phyloP scores from a whole-genome alignment of 2,329 filamentous ascomycete species.

The Aspergillus pseudoglaucus region DNA sequence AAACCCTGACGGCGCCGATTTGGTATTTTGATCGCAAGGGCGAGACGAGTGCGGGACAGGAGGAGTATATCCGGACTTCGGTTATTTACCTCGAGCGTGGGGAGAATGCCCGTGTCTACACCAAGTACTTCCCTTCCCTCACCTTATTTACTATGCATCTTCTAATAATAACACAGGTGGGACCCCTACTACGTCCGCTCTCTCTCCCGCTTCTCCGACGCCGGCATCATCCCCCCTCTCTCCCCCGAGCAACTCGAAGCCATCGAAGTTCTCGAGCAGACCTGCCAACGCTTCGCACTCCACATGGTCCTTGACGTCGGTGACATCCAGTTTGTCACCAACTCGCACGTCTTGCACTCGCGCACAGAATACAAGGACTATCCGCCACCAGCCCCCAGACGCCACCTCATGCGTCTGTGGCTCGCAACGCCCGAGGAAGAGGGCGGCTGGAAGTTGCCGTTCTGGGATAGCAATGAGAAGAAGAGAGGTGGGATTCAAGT shows the following conservation, averaged over 20 bases:
- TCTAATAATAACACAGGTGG: conserved; percentile 45
- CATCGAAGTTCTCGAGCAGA: conserved; percentile 64
- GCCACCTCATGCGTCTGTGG: conserved; percentile 81
- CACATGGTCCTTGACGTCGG: conserved; percentile 84
- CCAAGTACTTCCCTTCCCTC: conserved; percentile 46
- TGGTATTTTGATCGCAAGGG: conserved; percentile 95
- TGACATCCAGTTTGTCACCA: conserved; percentile 81
- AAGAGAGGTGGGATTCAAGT: conserved; percentile 88
- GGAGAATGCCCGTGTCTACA: conserved; percentile 62
- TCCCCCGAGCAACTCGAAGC: conserved; percentile 64
- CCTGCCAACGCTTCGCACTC: conserved; percentile 64
- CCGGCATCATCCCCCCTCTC: conserved; percentile 65
- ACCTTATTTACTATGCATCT: not conserved
- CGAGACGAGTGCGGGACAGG: conserved; percentile 66
- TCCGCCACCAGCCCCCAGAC: conserved; percentile 60
- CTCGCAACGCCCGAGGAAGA: conserved; percentile 73
- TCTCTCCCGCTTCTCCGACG: conserved; percentile 65
- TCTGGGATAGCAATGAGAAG: conserved; percentile 73
- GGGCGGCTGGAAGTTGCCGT: conserved; percentile 79
- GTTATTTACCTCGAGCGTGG: conserved; percentile 72
- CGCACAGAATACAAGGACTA: conserved; percentile 72
- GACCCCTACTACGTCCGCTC: conserved; percentile 84
- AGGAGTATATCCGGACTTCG: conserved; percentile 64
- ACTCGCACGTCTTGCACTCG: conserved; percentile 73
- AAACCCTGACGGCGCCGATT: conserved; percentile 66